phyloP scores from a whole-genome alignment of 148 eudicot species.

The Mesembryanthemum crystallinum region DNA sequence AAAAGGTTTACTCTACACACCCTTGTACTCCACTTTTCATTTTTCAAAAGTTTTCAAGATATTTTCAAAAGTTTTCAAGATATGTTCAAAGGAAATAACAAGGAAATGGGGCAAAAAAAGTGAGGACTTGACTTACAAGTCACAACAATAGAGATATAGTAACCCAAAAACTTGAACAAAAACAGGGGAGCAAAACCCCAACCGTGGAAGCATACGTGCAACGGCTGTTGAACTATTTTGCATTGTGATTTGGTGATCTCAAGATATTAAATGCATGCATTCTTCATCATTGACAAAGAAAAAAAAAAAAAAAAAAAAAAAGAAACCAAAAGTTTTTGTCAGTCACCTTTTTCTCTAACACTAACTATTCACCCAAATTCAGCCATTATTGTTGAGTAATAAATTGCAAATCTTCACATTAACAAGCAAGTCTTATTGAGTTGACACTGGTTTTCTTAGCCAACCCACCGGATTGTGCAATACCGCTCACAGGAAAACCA shows the following conservation, averaged over 20 bases:
- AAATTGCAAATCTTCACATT: no score
- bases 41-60: no score
- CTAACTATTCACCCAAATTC: constrained; percentile 11
- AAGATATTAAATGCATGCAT: constrained; percentile 9
- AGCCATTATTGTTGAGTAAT: constrained; percentile 8
- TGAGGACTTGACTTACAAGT: no score
- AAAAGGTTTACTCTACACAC: no score
- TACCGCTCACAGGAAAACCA: neutral
- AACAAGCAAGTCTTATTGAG: neutral
- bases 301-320: constrained; percentile 1
- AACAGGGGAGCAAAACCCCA: no score
- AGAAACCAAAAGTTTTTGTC: neutral
- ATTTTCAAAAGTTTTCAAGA: no score
- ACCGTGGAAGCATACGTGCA: neutral
- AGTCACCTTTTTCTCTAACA: constrained; percentile 14
- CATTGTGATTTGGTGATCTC: neutral
- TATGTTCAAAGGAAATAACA: no score
- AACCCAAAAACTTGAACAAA: neutral
- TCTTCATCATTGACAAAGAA: neutral
- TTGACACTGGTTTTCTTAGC: constrained; percentile 19
- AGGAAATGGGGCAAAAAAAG: no score
- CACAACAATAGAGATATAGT: neutral
- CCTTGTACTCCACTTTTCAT: no score
- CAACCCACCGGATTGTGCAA: constrained; percentile 19
- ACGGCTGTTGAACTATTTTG: neutral